Conservation (phyloP, 768 basidiomycete species). For the Boletus rex-veris region DNA sequence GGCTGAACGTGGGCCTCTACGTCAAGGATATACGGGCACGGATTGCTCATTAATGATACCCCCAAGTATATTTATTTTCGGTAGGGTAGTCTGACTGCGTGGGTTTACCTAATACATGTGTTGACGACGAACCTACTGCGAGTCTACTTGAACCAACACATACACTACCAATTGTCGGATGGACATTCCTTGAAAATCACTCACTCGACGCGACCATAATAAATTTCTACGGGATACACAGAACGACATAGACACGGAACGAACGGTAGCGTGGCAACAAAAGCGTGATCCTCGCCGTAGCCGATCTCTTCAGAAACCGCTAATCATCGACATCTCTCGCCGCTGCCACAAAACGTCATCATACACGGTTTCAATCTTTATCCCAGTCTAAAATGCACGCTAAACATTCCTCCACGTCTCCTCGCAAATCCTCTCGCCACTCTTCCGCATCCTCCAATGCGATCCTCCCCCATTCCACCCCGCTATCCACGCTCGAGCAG, state of each 20-base stretch:
- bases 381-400: conserved; percentile 21
- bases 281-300: background rate
- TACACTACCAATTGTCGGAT: conserved; percentile 17
- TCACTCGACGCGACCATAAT: conserved; percentile 7
- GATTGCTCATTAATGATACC: background rate
- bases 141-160: conserved; percentile 1
- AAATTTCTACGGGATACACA: background rate
- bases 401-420: conserved; percentile 26
- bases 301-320: conserved; percentile 13
- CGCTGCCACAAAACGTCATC: conserved; percentile 9
- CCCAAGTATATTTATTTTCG: too few species aligned
- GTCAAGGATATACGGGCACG: background rate
- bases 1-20: background rate
- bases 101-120: conserved; percentile 17
- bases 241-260: conserved; percentile 1
- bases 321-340: conserved; percentile 1
- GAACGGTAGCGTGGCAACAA: conserved; percentile 2
- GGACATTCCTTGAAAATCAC: conserved; percentile 26
- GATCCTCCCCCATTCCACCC: conserved; percentile 21
- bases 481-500: conserved; percentile 33
- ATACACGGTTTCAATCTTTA: background rate
- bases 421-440: conserved; percentile 31
- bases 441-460: conserved; percentile 21
- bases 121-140: background rate
- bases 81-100: too few species aligned